Conservation (phyloP, 345 rosid species). For the Brassica rapa region DNA sequence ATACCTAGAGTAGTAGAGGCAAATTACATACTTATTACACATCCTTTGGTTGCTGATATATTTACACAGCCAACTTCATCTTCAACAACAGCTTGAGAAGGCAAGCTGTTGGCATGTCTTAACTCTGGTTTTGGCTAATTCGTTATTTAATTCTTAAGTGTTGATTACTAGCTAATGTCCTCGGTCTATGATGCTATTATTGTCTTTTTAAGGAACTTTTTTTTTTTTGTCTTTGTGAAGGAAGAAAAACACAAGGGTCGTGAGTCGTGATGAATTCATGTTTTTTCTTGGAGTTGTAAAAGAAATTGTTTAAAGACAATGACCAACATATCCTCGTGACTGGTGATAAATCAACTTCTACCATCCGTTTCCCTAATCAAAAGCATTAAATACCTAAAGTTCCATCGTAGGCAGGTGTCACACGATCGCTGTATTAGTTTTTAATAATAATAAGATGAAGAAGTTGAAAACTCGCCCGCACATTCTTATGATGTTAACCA, state of each 20-base stretch:
- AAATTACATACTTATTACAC: not conserved
- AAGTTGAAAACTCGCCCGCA: not conserved
- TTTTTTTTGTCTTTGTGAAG: not conserved
- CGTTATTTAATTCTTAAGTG: too few relatives aligned
- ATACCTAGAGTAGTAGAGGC: not conserved
- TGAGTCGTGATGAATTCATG: not conserved
- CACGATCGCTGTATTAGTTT: not conserved
- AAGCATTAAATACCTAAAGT: not conserved
- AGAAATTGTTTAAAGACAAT: not conserved
- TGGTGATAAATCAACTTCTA: not conserved
- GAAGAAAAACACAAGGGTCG: not conserved
- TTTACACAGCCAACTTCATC: conserved; percentile 18
- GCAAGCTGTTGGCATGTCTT: too few relatives aligned
- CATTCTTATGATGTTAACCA: not conserved
- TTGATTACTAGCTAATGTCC: too few relatives aligned
- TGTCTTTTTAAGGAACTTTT: too few relatives aligned
- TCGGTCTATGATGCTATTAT: too few relatives aligned
- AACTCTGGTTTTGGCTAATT: too few relatives aligned
- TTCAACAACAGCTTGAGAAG: not conserved
- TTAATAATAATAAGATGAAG: not conserved
- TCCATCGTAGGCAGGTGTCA: not conserved
- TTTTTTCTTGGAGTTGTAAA: not conserved
- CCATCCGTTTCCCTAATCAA: not conserved
- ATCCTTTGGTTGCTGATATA: not conserved
- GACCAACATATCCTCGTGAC: not conserved